Percentiles rank a stretch among this genome's conserved stretches.
These are phyloP conservation scores for Byssothecium circinans DNA, from an alignment of 2,329 filamentous ascomycete genomes.

Conservation along the genomic window DNA sequence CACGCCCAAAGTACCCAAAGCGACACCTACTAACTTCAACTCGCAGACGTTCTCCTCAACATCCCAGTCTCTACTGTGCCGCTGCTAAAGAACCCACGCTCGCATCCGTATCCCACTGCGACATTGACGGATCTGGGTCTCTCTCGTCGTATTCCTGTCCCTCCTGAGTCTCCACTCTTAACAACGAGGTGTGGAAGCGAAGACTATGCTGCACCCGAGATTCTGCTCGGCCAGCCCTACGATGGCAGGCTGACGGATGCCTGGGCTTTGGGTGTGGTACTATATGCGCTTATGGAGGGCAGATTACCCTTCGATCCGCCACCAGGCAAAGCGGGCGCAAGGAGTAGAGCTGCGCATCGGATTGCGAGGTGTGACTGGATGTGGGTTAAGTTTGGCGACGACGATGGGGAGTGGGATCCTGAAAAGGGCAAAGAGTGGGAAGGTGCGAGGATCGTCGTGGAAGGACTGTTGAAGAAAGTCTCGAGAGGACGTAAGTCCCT, in stretches of 20 bases:
- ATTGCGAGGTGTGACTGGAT: slow-evolving; percentile 95
- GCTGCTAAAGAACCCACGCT: slow-evolving; percentile 67
- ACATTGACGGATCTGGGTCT: slow-evolving; percentile 92
- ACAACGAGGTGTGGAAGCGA: slow-evolving; percentile 93
- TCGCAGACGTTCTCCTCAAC: slow-evolving; percentile 85
- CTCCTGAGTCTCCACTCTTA: slow-evolving; percentile 79
- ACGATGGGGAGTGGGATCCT: slow-evolving; percentile 81
- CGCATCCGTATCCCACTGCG: slow-evolving; percentile 78
- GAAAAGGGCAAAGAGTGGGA: slow-evolving; percentile 66
- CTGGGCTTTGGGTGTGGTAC: slow-evolving; percentile 90
- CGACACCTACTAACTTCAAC: slow-evolving; percentile 30
- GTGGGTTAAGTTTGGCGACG: slow-evolving; percentile 83
- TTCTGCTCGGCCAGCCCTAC: slow-evolving; percentile 92
- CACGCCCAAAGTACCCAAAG: slow-evolving; percentile 24
- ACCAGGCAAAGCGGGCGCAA: slow-evolving; percentile 73
- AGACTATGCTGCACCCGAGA: slow-evolving; percentile 95
- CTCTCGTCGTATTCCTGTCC: slow-evolving; percentile 74
- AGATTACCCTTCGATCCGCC: slow-evolving; percentile 89
- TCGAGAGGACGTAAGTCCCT: slow-evolving; percentile 73
- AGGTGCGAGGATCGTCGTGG: slow-evolving; percentile 79
- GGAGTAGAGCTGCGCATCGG: slow-evolving; percentile 82
- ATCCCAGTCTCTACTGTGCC: slow-evolving; percentile 69
- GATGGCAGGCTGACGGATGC: slow-evolving; percentile 90
- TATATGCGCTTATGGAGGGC: slow-evolving; percentile 93
- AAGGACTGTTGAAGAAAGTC: slow-evolving; percentile 80